Evolutionary conservation across 140 eudicot species (phyloP).

Genomic region (Oenanthe javanica): DNA sequence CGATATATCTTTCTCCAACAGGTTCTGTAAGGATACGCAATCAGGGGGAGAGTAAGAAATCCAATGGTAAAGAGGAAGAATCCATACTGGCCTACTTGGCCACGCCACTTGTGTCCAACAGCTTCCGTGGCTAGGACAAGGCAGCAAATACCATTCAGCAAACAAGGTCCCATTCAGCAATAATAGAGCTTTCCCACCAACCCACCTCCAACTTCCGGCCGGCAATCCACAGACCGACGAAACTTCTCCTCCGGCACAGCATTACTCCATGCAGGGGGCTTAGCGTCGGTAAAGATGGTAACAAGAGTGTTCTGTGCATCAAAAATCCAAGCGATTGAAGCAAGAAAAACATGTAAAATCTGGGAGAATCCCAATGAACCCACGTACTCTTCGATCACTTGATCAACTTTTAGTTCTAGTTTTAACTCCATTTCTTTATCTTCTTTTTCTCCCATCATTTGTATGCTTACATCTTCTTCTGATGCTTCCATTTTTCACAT

Average conservation of each 20-base stretch:
- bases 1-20: conserved; percentile 37
- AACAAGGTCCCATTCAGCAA: conserved; percentile 39
- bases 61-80: conserved; percentile 46
- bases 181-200: conserved; percentile 26
- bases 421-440: not conserved
- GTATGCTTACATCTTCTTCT: not conserved
- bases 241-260: not conserved
- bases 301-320: conserved; percentile 30
- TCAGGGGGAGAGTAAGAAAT: conserved; percentile 32
- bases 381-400: conserved; percentile 7
- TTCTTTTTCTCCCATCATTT: not conserved
- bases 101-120: conserved; percentile 42
- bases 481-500: not conserved
- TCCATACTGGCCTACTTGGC: conserved; percentile 38
- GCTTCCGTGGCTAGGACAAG: conserved; percentile 40
- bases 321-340: conserved; percentile 26
- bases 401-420: not conserved
- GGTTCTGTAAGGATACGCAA: conserved; percentile 32
- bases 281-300: conserved; percentile 31
- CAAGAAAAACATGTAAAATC: not conserved
- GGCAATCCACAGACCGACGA: conserved; percentile 22
- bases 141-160: conserved; percentile 35
- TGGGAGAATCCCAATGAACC: conserved; percentile 5
- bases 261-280: conserved; percentile 28
- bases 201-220: conserved; percentile 34